Conservation (phyloP, 495 filamentous ascomycete species). For the Usnea hakonensis region DNA sequence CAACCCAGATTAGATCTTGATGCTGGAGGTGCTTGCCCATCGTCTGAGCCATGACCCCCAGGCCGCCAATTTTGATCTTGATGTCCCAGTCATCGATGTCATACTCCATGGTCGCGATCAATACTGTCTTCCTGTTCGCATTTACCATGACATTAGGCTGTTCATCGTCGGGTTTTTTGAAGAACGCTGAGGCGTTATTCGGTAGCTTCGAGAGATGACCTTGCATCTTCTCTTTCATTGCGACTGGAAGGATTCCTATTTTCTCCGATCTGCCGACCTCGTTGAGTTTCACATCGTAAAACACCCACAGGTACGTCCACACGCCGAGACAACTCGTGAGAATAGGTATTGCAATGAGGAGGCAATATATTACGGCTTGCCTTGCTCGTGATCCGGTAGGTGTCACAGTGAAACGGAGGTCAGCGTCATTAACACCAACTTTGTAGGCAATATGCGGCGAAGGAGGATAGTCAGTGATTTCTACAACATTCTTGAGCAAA, state of each 20-base stretch:
- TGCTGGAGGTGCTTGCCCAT: slow-evolving; percentile 45
- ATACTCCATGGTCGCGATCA: slow-evolving; percentile 47
- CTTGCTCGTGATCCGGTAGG: slow-evolving; percentile 37
- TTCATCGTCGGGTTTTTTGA: slow-evolving; percentile 13
- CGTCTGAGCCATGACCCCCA: slow-evolving; percentile 45
- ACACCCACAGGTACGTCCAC: slow-evolving; percentile 38
- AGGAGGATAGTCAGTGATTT: slow-evolving; percentile 37
- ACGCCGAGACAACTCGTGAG: slow-evolving; percentile 35
- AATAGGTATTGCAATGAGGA: slow-evolving; percentile 39
- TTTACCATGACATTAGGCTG: slow-evolving; percentile 14
- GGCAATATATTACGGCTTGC: slow-evolving; percentile 39
- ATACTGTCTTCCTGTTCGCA: slow-evolving; percentile 27
- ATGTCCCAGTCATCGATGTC: slow-evolving; percentile 45
- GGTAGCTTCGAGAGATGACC: slow-evolving; percentile 3
- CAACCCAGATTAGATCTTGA: slow-evolving; percentile 45
- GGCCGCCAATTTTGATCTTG: slow-evolving; percentile 44
- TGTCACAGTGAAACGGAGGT: slow-evolving; percentile 33
- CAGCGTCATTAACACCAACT: slow-evolving; percentile 40
- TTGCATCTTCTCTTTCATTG: slow-evolving; percentile 18
- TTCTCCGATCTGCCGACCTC: slow-evolving; percentile 32
- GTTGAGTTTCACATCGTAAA: slow-evolving; percentile 49
- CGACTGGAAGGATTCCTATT: slow-evolving; percentile 19
- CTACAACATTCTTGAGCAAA: slow-evolving; percentile 38
- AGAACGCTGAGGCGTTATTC: slow-evolving; percentile 12
- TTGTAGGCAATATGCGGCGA: slow-evolving; percentile 39